phyloP scores from a whole-genome alignment of 2,329 filamentous ascomycete genomes.

The Fusarium heterosporum region DNA sequence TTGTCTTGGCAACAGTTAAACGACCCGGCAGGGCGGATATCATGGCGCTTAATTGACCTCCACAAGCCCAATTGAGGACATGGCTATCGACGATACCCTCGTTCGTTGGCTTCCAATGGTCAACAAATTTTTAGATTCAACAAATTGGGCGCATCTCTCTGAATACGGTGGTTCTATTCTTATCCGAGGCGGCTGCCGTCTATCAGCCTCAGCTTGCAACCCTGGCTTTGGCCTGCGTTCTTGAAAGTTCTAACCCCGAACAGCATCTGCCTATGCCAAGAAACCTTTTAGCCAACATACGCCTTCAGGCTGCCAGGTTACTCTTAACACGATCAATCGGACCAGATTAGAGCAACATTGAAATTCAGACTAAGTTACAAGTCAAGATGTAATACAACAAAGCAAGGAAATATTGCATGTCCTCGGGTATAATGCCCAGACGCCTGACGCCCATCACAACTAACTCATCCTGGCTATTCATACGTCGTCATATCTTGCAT shows the following conservation, averaged over 20 bases:
- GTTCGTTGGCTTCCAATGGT: slow-evolving; percentile 23
- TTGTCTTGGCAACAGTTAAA: slow-evolving; percentile 19
- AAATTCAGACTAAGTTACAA: background rate
- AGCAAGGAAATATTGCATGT: slow-evolving; percentile 10
- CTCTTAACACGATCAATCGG: background rate
- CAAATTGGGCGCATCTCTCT: slow-evolving; percentile 3
- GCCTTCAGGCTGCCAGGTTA: background rate
- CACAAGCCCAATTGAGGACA: slow-evolving; percentile 8
- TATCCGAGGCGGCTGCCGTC: background rate
- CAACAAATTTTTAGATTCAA: background rate
- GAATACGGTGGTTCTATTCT: slow-evolving; percentile 8
- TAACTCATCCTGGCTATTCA: slow-evolving; percentile 11
- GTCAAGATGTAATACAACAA: background rate
- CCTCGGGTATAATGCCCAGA: slow-evolving; percentile 37
- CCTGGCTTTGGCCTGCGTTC: background rate
- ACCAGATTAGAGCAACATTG: background rate
- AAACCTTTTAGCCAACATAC: background rate
- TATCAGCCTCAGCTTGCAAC: background rate
- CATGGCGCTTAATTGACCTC: slow-evolving; percentile 37
- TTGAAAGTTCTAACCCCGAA: background rate
- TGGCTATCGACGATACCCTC: slow-evolving; percentile 19
- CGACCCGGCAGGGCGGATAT: slow-evolving; percentile 12
- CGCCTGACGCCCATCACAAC: slow-evolving; percentile 29
- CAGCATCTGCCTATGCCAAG: background rate
- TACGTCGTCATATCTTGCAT: slow-evolving; percentile 12